Evolutionary conservation across 2,329 filamentous ascomycete genomes (phyloP).

Genomic region (Metarhizium guizhouense): DNA sequence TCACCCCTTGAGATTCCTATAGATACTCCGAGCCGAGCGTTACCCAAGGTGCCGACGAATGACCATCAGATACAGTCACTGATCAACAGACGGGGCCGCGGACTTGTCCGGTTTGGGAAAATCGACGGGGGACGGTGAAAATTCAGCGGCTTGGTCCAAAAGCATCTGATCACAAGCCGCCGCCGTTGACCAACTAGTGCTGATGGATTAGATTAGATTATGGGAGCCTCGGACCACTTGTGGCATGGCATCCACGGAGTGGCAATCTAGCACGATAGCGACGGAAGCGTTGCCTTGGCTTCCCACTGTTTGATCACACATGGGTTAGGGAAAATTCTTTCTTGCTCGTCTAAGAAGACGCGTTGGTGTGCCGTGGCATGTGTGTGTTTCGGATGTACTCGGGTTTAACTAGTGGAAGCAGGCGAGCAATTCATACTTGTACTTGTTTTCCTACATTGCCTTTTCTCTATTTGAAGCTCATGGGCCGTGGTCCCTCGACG

Average conservation of each 20-base stretch:
- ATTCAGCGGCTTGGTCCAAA: not conserved
- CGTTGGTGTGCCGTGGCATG: too few species aligned
- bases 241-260: not conserved
- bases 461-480: too few species aligned
- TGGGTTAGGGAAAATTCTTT: not conserved
- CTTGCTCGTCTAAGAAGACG: too few species aligned
- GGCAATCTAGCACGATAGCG: not conserved
- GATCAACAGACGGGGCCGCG: not conserved
- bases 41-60: not conserved
- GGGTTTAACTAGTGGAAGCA: too few species aligned
- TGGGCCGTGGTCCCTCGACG: too few species aligned
- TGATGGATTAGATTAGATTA: slow-evolving; percentile 10
- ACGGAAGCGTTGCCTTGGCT: not conserved
- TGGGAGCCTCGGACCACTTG: not conserved
- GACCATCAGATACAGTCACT: not conserved
- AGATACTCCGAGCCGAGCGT: not conserved
- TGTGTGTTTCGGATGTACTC: too few species aligned
- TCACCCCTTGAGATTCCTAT: not conserved
- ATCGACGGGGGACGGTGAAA: not conserved
- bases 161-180: not conserved
- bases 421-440: too few species aligned
- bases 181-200: not conserved
- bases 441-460: too few species aligned
- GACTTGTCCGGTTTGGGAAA: not conserved
- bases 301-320: not conserved